These are phyloP conservation scores for Lactifluus echinatus DNA, from an alignment of 768 basidiomycete species.

Conservation along the genomic window DNA sequence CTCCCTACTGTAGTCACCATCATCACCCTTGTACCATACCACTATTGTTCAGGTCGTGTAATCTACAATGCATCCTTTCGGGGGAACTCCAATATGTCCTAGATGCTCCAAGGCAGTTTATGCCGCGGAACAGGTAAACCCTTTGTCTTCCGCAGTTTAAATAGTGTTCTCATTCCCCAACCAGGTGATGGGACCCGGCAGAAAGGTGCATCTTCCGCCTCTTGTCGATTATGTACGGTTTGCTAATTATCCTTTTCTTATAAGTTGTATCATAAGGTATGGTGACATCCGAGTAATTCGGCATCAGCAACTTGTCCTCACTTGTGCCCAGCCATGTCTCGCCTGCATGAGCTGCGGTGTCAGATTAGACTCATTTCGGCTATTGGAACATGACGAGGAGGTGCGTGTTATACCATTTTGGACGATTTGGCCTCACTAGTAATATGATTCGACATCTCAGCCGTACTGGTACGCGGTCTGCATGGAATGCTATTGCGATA, in stretches of 20 bases:
- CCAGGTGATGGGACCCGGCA: conserved; percentile 78
- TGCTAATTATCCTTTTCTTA: conserved; percentile 7
- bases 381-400: conserved; percentile 79
- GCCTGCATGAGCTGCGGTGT: conserved; percentile 70
- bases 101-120: conserved; percentile 72
- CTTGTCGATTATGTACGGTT: neutral
- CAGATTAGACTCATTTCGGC: conserved; percentile 63
- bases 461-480: conserved; percentile 37
- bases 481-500: neutral
- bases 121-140: conserved; percentile 74
- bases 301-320: conserved; percentile 14
- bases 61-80: conserved; percentile 56
- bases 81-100: conserved; percentile 64
- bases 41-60: neutral
- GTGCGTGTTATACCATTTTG: conserved; percentile 30
- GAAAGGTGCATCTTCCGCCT: conserved; percentile 51
- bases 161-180: too few relatives aligned
- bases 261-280: conserved; percentile 78
- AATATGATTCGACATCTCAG: conserved; percentile 21
- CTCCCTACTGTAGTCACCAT: neutral
- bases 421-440: conserved; percentile 5
- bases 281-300: neutral
- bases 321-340: conserved; percentile 56
- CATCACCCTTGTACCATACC: neutral
- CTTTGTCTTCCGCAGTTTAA: too few relatives aligned